Evolutionary conservation across 2,329 filamentous ascomycete genomes (phyloP).

Genomic region (Apiospora aurea): DNA sequence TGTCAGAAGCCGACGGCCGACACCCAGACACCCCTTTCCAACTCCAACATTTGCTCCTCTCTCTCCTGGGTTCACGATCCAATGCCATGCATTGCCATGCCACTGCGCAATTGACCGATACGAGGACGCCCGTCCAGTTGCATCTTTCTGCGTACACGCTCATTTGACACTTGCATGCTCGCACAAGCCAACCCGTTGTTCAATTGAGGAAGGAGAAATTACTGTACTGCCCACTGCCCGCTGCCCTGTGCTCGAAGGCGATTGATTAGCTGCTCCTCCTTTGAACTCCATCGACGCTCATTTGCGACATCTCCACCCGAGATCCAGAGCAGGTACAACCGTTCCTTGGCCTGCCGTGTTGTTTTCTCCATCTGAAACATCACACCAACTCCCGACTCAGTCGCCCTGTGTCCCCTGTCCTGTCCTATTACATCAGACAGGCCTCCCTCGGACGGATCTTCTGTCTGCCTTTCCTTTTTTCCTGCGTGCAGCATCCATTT

Average conservation of each 20-base stretch:
- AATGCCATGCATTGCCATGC: background rate
- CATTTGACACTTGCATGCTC: background rate
- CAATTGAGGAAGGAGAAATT: background rate
- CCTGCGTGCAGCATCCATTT: background rate
- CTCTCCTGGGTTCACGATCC: background rate
- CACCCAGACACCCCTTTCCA: background rate
- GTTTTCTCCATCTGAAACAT: conserved; percentile 22
- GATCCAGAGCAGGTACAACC: conserved; percentile 18
- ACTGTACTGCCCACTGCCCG: background rate
- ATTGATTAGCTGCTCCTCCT: background rate
- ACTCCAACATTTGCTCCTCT: background rate
- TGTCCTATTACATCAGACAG: conserved; percentile 8
- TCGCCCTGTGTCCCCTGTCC: background rate
- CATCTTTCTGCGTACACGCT: background rate
- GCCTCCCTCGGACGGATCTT: conserved; percentile 1
- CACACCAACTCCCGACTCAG: conserved; percentile 12
- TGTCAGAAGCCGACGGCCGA: background rate
- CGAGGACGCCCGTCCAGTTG: background rate
- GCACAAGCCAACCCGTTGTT: background rate
- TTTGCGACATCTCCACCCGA: conserved; percentile 15
- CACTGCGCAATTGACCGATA: background rate
- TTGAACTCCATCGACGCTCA: background rate
- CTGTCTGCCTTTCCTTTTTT: conserved; percentile 4
- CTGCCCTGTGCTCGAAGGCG: background rate
- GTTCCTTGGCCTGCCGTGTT: conserved; percentile 16